phyloP scores from a whole-genome alignment of 495 filamentous ascomycete species.

The Penicillium robsamsonii region DNA sequence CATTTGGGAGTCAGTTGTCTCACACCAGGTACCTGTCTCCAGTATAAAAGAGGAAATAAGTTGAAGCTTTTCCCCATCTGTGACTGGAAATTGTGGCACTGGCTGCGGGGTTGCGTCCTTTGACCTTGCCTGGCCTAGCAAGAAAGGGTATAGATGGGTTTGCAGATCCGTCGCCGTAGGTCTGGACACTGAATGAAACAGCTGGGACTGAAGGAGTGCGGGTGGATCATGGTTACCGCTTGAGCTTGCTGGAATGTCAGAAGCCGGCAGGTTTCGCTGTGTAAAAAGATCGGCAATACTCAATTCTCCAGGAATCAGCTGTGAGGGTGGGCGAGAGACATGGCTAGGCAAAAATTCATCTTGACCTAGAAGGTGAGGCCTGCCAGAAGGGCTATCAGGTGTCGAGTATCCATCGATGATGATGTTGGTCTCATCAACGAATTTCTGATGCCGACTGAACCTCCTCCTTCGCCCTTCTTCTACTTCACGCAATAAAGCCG shows the following conservation, averaged over 20 bases:
- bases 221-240: neutral
- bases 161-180: neutral
- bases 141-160: slow-evolving; percentile 5
- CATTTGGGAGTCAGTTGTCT: slow-evolving; percentile 18
- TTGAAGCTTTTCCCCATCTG: slow-evolving; percentile 10
- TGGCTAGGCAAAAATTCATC: neutral
- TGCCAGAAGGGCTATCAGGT: neutral
- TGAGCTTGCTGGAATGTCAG: neutral
- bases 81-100: slow-evolving; percentile 8
- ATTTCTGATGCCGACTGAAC: neutral
- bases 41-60: slow-evolving; percentile 13
- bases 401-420: slow-evolving; percentile 4
- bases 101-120: slow-evolving; percentile 1
- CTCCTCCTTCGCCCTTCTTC: slow-evolving; percentile 1
- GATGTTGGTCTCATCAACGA: slow-evolving; percentile 7
- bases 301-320: neutral
- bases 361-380: neutral
- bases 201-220: neutral
- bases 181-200: neutral
- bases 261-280: slow-evolving; percentile 1
- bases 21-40: slow-evolving; percentile 19
- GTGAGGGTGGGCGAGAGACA: neutral
- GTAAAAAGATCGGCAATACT: slow-evolving; percentile 8
- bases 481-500: slow-evolving; percentile 1
- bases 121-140: slow-evolving; percentile 7